Evolutionary conservation across 352 stramenopile species (phyloP).

Genomic region (Globisporangium acanthophoron): DNA sequence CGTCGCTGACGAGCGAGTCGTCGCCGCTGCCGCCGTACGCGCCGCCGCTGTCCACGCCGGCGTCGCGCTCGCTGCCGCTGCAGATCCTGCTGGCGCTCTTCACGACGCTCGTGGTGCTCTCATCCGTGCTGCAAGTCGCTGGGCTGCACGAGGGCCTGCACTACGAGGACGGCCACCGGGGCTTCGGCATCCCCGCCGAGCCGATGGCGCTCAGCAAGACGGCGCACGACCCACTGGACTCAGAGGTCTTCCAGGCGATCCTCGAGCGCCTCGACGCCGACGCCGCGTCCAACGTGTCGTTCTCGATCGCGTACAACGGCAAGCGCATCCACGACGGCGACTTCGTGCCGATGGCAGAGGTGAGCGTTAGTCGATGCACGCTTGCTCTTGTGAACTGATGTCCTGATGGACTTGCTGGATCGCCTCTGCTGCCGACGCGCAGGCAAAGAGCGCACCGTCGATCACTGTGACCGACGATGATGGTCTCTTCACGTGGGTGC

Average conservation of each 20-base stretch:
- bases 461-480: slow-evolving; percentile 21
- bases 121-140: slow-evolving; percentile 19
- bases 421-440: background rate
- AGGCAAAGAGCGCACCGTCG: slow-evolving; percentile 18
- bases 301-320: slow-evolving; percentile 24
- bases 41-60: slow-evolving; percentile 18
- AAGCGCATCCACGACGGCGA: slow-evolving; percentile 16
- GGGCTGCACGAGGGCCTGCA: slow-evolving; percentile 17
- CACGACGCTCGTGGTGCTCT: slow-evolving; percentile 23
- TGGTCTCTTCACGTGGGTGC: slow-evolving; percentile 49
- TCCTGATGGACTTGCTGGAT: background rate
- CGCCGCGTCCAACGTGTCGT: slow-evolving; percentile 2
- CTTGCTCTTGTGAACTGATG: background rate
- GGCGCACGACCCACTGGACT: slow-evolving; percentile 4
- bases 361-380: slow-evolving; percentile 1
- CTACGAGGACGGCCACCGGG: slow-evolving; percentile 3
- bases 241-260: slow-evolving; percentile 5
- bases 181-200: background rate
- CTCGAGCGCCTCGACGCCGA: slow-evolving; percentile 10
- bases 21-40: slow-evolving; percentile 13
- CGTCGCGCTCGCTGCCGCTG: slow-evolving; percentile 23
- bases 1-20: slow-evolving; percentile 8
- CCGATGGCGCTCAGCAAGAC: background rate
- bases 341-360: slow-evolving; percentile 31
- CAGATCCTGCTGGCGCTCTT: slow-evolving; percentile 29